Base-by-base conservation (phyloP, 1,284 basidiomycete species). In the Sporisorium sorghi region DNA sequence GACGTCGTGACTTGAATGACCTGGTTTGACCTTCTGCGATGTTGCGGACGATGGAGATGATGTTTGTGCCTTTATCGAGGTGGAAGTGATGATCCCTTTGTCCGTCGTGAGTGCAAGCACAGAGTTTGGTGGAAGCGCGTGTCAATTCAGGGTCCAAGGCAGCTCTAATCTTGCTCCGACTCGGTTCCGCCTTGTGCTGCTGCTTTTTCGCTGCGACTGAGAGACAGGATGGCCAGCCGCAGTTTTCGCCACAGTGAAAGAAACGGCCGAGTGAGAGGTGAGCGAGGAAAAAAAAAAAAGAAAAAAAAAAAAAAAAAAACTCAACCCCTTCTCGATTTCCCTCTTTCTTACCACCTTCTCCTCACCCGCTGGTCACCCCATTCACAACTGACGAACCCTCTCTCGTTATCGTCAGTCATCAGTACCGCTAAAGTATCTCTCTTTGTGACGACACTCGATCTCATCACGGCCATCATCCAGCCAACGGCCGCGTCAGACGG, bases 291-390 rank as follows among this genome's bases (percentile, higher is more conserved):
- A 52, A 51, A 55, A 56, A 59, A 48, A 28, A 40, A 19, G 37
- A 59, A 48, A 28, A 40, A 19, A n/a, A 57, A 44, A 54, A 52
- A 51, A 55, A 56, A 59, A 48, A 28, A 40, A 19, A n/a, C n/a
- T n/a, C n/a, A n/a, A n/a, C n/a, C n/a, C n/a, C n/a, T n/a, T n/a
- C n/a, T 28, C 33, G 26, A 9, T n/a, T 28, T 28, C 46, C 26
- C 26, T 59, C 54, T 26, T 57, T 24, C 23, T 33, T 40, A 19
- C 56, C 58, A 64, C 56, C 62, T 58, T 47, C 54, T 42, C 49
- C 46, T 61, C 54, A 56, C 58, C 65, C 37, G 19, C 55, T 61
- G 65, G 65, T 67, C 65, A 67, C 65, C 44, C 51, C 53, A 42
- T 35, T 53, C 26, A n/a, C 39, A 19, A 28, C n/a, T 35, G 26